These are phyloP conservation scores for Triticum turgidum DNA, from an alignment of 176 grass and related monocot genomes.

Conservation along the genomic window DNA sequence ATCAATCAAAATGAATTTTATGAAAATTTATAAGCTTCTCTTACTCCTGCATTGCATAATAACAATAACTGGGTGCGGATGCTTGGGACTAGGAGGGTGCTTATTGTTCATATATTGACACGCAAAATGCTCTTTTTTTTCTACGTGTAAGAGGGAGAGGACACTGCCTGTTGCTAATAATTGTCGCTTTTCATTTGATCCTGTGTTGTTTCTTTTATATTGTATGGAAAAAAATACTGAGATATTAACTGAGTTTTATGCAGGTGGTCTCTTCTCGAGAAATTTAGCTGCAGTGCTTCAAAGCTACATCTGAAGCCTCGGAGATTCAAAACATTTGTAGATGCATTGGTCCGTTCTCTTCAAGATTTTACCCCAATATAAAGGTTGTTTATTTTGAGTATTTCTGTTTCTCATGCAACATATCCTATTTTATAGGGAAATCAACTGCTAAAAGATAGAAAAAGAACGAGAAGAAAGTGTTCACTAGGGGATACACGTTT, in stretches of 20 bases:
- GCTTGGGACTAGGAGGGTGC: background rate
- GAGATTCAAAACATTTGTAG: conserved; percentile 99
- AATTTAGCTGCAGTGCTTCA: conserved; percentile 94
- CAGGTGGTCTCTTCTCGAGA: conserved; percentile 99
- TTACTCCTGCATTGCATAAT: conserved; percentile 8
- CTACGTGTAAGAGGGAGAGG: background rate
- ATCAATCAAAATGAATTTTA: conserved; percentile 2
- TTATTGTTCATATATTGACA: conserved; percentile 15
- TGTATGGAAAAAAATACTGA: conserved; percentile 2
- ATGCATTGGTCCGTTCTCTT: conserved; percentile 68
- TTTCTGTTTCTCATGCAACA: conserved; percentile 31
- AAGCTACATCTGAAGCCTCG: conserved; percentile 96
- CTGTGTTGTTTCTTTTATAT: background rate
- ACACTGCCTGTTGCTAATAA: conserved; percentile 16
- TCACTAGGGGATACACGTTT: conserved; percentile 55
- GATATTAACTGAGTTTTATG: conserved; percentile 36
- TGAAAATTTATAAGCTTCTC: background rate
- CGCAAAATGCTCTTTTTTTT: background rate
- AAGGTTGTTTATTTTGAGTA: background rate
- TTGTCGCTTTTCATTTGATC: conserved; percentile 8
- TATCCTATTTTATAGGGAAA: conserved; percentile 58
- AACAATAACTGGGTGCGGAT: background rate
- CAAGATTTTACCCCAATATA: conserved; percentile 12
- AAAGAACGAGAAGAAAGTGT: conserved; percentile 88
- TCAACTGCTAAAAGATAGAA: conserved; percentile 92